These are phyloP conservation scores for Boletus calvinii DNA, from an alignment of 1,284 basidiomycete species.

Conservation along the genomic window DNA sequence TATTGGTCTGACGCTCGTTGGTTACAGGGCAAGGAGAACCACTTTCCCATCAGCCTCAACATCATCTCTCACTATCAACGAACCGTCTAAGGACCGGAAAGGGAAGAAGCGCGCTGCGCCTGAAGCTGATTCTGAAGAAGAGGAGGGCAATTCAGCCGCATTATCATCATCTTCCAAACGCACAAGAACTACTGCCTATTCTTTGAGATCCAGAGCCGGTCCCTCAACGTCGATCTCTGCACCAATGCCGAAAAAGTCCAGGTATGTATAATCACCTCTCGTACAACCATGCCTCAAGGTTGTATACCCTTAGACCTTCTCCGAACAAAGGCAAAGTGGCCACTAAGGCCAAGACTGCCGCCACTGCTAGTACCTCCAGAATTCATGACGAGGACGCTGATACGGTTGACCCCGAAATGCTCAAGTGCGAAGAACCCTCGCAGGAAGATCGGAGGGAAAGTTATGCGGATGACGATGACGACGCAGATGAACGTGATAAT, in stretches of 20 bases:
- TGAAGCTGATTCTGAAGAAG: conserved; percentile 64
- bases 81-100: conserved; percentile 67
- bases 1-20: conserved; percentile 24
- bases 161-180: conserved; percentile 54
- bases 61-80: conserved; percentile 67
- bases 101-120: conserved; percentile 83
- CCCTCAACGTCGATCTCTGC: conserved; percentile 40
- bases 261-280: conserved; percentile 39
- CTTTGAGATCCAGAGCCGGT: conserved; percentile 60
- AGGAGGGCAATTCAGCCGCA: conserved; percentile 41
- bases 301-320: conserved; percentile 39
- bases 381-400: conserved; percentile 70
- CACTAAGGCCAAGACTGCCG: conserved; percentile 58
- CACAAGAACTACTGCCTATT: conserved; percentile 54
- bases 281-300: conserved; percentile 14
- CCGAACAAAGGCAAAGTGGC: conserved; percentile 62
- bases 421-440: conserved; percentile 57
- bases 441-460: conserved; percentile 45
- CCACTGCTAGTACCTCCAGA: conserved; percentile 58
- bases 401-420: conserved; percentile 65
- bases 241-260: conserved; percentile 73
- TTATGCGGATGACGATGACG: conserved; percentile 44
- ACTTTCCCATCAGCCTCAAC: conserved; percentile 45
- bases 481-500: conserved; percentile 48
- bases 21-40: conserved; percentile 55